A percentile compares a stretch with the other conserved stretches of the same genome.
Conservation (phyloP, 257 asterid species). For the Salvia splendens region DNA sequence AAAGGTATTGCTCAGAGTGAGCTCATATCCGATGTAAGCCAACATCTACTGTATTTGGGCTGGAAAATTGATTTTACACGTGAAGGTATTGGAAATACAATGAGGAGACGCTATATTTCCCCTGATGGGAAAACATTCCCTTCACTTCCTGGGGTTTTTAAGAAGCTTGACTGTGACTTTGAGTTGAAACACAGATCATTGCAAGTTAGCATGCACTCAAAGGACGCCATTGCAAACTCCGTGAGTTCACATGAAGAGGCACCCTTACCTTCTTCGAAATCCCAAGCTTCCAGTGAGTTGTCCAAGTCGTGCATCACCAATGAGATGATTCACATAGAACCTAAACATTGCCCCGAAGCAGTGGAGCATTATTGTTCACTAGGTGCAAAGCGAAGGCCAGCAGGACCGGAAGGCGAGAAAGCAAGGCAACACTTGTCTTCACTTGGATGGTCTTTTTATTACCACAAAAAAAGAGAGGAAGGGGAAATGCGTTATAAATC, state of each 20-base stretch:
- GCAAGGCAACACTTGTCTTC: slow-evolving; percentile 66
- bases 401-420: slow-evolving; percentile 21
- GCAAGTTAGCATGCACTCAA: slow-evolving; percentile 21
- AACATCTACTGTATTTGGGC: slow-evolving; percentile 58
- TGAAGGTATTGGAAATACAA: background rate
- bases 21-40: slow-evolving; percentile 32
- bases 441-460: slow-evolving; percentile 60
- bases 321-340: slow-evolving; percentile 32
- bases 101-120: slow-evolving; percentile 45
- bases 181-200: slow-evolving; percentile 36
- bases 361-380: slow-evolving; percentile 42
- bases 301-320: slow-evolving; percentile 26
- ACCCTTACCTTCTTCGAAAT: slow-evolving; percentile 31
- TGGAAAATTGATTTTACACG: slow-evolving; percentile 53
- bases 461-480: slow-evolving; percentile 3
- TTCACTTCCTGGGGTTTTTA: slow-evolving; percentile 46
- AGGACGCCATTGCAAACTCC: slow-evolving; percentile 5
- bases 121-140: slow-evolving; percentile 43
- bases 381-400: background rate
- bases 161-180: background rate
- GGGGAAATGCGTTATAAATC: slow-evolving; percentile 49
- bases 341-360: slow-evolving; percentile 62
- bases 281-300: slow-evolving; percentile 36
- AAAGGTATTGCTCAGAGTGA: background rate
- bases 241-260: slow-evolving; percentile 29